Percentiles rank a stretch among this genome's conserved stretches.
Conservation (phyloP, 768 basidiomycete genomes). For the Crassisporium funariophilum region DNA sequence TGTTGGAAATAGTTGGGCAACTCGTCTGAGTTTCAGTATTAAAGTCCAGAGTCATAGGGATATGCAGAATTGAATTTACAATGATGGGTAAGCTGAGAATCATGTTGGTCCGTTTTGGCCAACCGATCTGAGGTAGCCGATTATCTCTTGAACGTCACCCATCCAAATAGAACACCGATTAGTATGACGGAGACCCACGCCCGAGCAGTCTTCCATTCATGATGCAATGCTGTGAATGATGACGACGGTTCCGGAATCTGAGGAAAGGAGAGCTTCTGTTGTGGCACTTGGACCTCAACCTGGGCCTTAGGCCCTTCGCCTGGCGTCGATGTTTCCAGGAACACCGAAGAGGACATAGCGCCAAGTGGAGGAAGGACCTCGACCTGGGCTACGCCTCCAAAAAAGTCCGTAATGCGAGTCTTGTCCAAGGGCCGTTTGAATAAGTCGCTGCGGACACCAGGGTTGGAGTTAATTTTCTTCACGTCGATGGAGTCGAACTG, state of each 20-base stretch:
- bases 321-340: background rate
- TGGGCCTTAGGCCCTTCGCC: conserved; percentile 3
- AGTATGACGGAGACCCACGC: conserved; percentile 33
- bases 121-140: too few species aligned
- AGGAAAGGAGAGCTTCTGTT: too few species aligned
- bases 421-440: conserved; percentile 68
- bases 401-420: conserved; percentile 78
- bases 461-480: conserved; percentile 74
- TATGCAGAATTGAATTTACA: background rate
- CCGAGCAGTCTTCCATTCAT: conserved; percentile 21
- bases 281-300: background rate
- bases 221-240: background rate
- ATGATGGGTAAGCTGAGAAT: background rate
- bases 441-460: conserved; percentile 87
- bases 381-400: conserved; percentile 85
- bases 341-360: background rate
- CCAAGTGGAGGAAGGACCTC: conserved; percentile 49
- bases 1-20: too few species aligned
- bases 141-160: conserved; percentile 20
- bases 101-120: too few species aligned
- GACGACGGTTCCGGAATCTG: background rate
- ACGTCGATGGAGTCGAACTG: conserved; percentile 85
- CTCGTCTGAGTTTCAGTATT: too few species aligned
- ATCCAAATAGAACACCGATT: conserved; percentile 31
- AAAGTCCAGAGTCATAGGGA: too few species aligned